Percentiles rank a stretch among this genome's conserved stretches.
These are phyloP conservation scores for Pythium dissimile DNA, from an alignment of 352 stramenopile genomes.

Conservation along the genomic window DNA sequence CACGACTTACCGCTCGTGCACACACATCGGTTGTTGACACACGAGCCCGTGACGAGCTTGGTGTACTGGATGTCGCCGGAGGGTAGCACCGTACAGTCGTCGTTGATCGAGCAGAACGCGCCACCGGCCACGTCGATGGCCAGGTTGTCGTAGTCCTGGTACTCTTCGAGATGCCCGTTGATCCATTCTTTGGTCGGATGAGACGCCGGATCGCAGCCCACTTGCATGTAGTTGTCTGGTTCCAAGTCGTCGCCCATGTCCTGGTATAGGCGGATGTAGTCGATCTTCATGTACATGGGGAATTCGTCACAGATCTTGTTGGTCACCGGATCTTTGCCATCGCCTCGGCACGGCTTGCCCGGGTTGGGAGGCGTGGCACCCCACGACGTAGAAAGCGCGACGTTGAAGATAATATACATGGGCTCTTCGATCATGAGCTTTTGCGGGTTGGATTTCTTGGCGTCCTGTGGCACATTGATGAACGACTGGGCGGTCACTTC, in stretches of 20 bases:
- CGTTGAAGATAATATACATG: slow-evolving; percentile 92
- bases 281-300: slow-evolving; percentile 52
- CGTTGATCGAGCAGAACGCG: slow-evolving; percentile 46
- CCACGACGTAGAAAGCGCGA: slow-evolving; percentile 87
- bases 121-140: slow-evolving; percentile 32
- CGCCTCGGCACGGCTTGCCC: slow-evolving; percentile 37
- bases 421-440: slow-evolving; percentile 81
- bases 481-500: slow-evolving; percentile 44
- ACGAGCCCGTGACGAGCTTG: slow-evolving; percentile 42
- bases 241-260: slow-evolving; percentile 31
- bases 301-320: slow-evolving; percentile 61
- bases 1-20: slow-evolving; percentile 43
- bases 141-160: slow-evolving; percentile 8
- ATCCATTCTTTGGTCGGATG: slow-evolving; percentile 71
- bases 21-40: slow-evolving; percentile 43
- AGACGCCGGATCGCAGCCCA: slow-evolving; percentile 50
- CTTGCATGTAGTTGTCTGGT: slow-evolving; percentile 39
- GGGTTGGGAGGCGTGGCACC: slow-evolving; percentile 47
- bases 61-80: slow-evolving; percentile 23
- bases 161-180: slow-evolving; percentile 55
- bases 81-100: slow-evolving; percentile 52
- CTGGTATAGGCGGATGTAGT: slow-evolving; percentile 37
- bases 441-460: slow-evolving; percentile 36
- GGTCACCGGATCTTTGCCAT: slow-evolving; percentile 27
- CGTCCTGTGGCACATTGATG: slow-evolving; percentile 40